Percentiles rank a stretch among this genome's conserved stretches.
Evolutionary conservation across 2,329 filamentous ascomycete genomes (phyloP).

Genomic region (Fusarium azukiicola): DNA sequence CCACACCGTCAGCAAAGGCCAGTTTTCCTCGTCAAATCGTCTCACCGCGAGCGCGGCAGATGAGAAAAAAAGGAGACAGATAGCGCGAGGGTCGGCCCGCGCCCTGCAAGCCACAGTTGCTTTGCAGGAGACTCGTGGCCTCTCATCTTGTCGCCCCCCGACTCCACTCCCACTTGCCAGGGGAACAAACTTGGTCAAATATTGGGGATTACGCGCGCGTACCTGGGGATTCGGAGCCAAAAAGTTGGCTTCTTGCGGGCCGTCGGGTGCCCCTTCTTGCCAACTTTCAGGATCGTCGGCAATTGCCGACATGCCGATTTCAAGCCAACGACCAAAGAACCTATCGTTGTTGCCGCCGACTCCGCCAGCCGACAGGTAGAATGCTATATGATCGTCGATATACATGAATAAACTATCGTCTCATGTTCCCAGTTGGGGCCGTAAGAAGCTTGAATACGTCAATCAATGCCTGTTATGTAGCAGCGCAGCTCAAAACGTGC

Average conservation of each 20-base stretch:
- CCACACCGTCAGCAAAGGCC: conserved; percentile 2
- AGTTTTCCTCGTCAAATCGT: background rate
- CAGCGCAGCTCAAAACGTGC: background rate
- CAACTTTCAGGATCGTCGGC: background rate
- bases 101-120: conserved; percentile 3
- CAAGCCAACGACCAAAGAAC: background rate
- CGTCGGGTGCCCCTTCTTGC: background rate
- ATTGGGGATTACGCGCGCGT: conserved; percentile 5
- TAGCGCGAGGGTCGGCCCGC: conserved; percentile 8
- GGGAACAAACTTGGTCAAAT: background rate
- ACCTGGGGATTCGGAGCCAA: background rate
- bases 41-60: background rate
- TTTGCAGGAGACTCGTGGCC: conserved; percentile 2
- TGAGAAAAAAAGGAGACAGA: background rate
- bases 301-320: background rate
- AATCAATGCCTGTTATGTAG: conserved; percentile 1
- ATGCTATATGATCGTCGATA: background rate
- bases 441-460: conserved; percentile 6
- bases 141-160: background rate
- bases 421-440: background rate
- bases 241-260: background rate
- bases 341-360: background rate
- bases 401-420: conserved; percentile 3
- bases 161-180: background rate
- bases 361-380: background rate